Evolutionary conservation across 2,329 filamentous ascomycete species (phyloP).

Genomic region (Aschersonia sp.): DNA sequence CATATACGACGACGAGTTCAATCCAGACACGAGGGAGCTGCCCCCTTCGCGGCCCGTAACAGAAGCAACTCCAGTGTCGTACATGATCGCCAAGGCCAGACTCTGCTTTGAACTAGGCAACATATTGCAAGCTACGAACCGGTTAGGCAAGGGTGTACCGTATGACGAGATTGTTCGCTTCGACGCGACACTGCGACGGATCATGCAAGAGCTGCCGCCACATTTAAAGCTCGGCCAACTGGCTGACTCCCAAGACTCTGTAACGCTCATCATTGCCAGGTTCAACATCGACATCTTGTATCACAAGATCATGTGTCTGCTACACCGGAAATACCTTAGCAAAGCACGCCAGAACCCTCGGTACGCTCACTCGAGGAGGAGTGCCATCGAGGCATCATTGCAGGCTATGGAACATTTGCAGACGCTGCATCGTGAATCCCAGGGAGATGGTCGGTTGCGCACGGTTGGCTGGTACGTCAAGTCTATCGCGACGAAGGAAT

Average conservation of each 20-base stretch:
- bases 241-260: conserved; percentile 64
- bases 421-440: conserved; percentile 61
- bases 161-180: conserved; percentile 53
- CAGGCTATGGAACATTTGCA: conserved; percentile 66
- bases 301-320: conserved; percentile 74
- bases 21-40: conserved; percentile 50
- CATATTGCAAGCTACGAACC: conserved; percentile 52
- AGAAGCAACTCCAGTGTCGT: conserved; percentile 63
- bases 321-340: conserved; percentile 80
- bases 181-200: conserved; percentile 45
- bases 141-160: conserved; percentile 36
- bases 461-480: conserved; percentile 67
- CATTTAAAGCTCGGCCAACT: conserved; percentile 65
- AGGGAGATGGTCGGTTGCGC: conserved; percentile 55
- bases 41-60: conserved; percentile 52
- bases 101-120: conserved; percentile 56
- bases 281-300: conserved; percentile 77
- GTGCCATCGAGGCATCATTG: conserved; percentile 77
- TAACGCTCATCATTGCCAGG: conserved; percentile 73
- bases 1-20: conserved; percentile 69
- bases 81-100: conserved; percentile 62
- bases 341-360: conserved; percentile 64
- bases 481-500: conserved; percentile 71
- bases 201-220: conserved; percentile 57
- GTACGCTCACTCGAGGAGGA: conserved; percentile 71